Evolutionary conservation across 805 yeast species (phyloP), one percentile per base, ranked within the genome.

Genomic region (Blastobotrys chiropterorum): DNA sequence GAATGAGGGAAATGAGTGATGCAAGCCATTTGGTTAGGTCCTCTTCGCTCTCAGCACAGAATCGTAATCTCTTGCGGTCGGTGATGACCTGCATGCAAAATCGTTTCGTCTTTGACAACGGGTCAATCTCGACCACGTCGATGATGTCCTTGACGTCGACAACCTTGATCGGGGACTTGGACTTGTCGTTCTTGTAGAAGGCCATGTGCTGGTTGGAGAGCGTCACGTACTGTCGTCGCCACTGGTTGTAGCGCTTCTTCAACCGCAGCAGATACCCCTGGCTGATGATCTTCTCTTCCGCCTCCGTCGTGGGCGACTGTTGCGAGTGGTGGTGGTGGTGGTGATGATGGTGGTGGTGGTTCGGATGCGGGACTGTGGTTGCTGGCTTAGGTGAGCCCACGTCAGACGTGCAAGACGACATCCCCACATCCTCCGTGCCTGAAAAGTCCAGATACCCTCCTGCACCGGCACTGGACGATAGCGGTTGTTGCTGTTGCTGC

Each of bases 21-120:
- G 75, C 77, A 17, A 79, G 62, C 82, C 82, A 78, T 52, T 67
- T 66, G 1, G 74, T 67, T 58, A 78, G 62, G 20, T 76, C 80
- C 13, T 72, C 76, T 56, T 77, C 82, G 16, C 64, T 60, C 16
- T 63, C 64, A 0, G 76, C 75, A 56, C 80, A 69, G 51, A 79
- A 69, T 30, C 78, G 57, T 14, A 75, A 56, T 47, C 79, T 62
- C 56, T 77, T 77, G 45, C 61, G 59, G 1, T 76, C 74, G 0
- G 81, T 74, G 39, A 79, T 75, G 15, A 79, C 63, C 51, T 76
- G 63, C 59, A 79, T 60, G 56, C 82, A 78, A 68, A 71, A 76
- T 41, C 55, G 56, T 55, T 72, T 75, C 17, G 74, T 60, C 50
- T 66, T 68, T 14, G 78, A 70, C 41, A 75, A 49, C 1, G 79